Base-by-base conservation (phyloP, 768 basidiomycete genomes). In the Lactarius akahatsu region DNA sequence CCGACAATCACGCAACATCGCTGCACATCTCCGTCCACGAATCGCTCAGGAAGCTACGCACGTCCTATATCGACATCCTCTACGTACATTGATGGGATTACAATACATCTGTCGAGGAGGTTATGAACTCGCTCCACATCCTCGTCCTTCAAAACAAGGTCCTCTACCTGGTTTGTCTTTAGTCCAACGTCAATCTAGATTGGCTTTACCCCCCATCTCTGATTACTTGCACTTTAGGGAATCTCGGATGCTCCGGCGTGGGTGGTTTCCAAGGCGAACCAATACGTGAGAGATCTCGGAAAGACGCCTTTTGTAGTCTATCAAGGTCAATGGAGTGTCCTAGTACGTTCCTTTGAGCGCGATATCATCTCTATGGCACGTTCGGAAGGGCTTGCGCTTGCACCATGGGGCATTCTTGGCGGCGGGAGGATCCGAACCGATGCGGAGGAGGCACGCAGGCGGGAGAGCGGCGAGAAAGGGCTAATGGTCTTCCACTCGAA, bases 51-150 rank as follows among this genome's bases (percentile, higher is more conserved):
- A 87, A 85, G 67, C 32, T 32, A 32, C 32, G 32, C 32, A 32
- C 32, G 32, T 76, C 80, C n/a, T 89, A 83, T 70, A 80, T 86
- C 70, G 85, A 86, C 69, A 79, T 87, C 58, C 72, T 86, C 36
- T 85, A 86, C 66, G 70, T 85, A 6, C 85, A 86, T 69, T 83
- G 78, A 77, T 80, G 80, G 83, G 82, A 83, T 65, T 81, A 76
- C 65, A 73, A 78, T 10, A 81, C 81, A 6, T 77, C 76, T 13
- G 75, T 47, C 4, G 45, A 47, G n/a, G 45, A 47, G 23, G 32
- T 30, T 30, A 34, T 34, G 55, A 47, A 76, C 30, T 57, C 67
- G 23, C 72, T 83, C 13, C 78, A 83, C 70, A 73, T 77, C 55
- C 65, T 82, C 26, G 80, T 83, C 64, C 73, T 62, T 18, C 60